Base-by-base conservation (phyloP, 306 rosid genomes). In the Cajanus cajan region DNA sequence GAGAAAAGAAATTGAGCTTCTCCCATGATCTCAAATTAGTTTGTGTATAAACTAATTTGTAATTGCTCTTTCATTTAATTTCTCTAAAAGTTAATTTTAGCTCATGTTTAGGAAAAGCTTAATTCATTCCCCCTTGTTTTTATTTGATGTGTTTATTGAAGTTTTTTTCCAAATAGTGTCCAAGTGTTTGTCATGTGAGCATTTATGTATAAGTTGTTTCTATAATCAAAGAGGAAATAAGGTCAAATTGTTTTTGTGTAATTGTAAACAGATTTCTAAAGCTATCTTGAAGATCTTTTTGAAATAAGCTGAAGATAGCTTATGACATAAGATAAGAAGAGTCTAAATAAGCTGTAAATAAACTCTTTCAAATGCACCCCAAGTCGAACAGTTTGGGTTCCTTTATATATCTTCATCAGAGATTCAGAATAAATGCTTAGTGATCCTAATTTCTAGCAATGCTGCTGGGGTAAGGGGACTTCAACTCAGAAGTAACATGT, bases 401-500 rank as follows among this genome's bases (percentile, higher is more conserved):
- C 55, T 52, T 2, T 16, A 14, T 67, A 15, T 33, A 59, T 52
- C 36, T 0, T 68, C 40, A 24, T 68, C 22, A 15, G 22, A 14
- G 41, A 14, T 31, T 61, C 11, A 40, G 71, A 37, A 37, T 31
- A 65, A 59, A 21, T 77, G 72, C 41, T 64, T 52, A 19, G 61
- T 45, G 16, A 64, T 71, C 61, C 72, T 18, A 37, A 11, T 4
- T 31, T 58, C 43, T 67, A 33, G 67, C 52, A 13, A 37, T 67
- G 50, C 8, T 48, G 74, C 74, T 81, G 71, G 36, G 77, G 57
- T 73, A n/a, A 16, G 45, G 59, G 79, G 73, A 65, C 70, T 82
- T 82, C 44, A 63, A 55, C 73, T 24, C 11, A 12, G 72, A 24
- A 44, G 47, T 39, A 21, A 39, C 48, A 48, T 34, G 33, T 43